A percentile compares a stretch with the other conserved stretches of the same genome.
These are phyloP conservation scores for Verticillium longisporum DNA, from an alignment of 2,329 filamentous ascomycete species.

Conservation along the genomic window DNA sequence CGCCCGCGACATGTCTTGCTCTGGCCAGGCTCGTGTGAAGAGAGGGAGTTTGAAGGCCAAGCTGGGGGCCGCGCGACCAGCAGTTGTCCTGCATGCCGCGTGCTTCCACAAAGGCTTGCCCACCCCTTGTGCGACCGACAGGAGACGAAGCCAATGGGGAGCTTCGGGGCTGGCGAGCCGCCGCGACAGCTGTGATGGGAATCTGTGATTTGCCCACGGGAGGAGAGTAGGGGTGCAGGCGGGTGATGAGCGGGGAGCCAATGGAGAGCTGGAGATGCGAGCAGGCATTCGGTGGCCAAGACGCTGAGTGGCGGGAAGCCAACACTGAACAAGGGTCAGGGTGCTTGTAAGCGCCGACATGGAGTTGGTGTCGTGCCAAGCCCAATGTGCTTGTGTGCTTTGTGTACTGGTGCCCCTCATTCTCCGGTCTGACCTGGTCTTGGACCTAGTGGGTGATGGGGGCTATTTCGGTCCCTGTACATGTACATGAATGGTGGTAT, in stretches of 20 bases:
- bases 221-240: neutral
- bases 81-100: neutral
- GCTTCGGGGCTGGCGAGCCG: constrained; percentile 7
- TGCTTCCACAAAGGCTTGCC: neutral
- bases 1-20: neutral
- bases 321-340: constrained; percentile 6
- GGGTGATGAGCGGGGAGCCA: neutral
- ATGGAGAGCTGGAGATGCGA: constrained; percentile 1
- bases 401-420: neutral
- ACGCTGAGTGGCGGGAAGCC: constrained; percentile 6
- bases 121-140: neutral
- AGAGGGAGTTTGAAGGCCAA: neutral
- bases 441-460: neutral
- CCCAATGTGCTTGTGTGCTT: neutral
- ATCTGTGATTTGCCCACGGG: neutral
- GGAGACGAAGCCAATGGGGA: neutral
- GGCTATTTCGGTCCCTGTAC: neutral
- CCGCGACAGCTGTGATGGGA: constrained; percentile 1
- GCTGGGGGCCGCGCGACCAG: neutral
- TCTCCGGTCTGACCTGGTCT: neutral
- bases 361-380: neutral
- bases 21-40: neutral
- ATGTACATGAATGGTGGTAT: neutral
- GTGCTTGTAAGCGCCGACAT: constrained; percentile 10
- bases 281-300: neutral